phyloP scores from a whole-genome alignment of 129 eudicot genomes.

The Pulicaria dysenterica region DNA sequence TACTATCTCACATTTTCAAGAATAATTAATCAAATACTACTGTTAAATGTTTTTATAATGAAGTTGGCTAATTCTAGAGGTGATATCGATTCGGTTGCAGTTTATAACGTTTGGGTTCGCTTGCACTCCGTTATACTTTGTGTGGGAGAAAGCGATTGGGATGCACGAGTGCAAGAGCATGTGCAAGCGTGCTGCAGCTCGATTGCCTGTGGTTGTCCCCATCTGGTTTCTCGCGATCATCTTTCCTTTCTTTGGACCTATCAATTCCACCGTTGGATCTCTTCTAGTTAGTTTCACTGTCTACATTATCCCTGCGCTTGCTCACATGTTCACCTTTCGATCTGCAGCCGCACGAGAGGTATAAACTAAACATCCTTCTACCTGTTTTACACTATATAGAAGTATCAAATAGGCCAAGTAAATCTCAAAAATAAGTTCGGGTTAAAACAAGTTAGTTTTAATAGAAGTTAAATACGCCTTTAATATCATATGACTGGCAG shows the following conservation, averaged over 20 bases:
- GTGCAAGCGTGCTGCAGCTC: conserved; percentile 95
- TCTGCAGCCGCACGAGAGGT: conserved; percentile 96
- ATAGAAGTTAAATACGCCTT: too few relatives aligned
- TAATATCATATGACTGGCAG: neutral
- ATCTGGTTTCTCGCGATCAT: conserved; percentile 96
- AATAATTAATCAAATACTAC: too few relatives aligned
- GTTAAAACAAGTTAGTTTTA: neutral
- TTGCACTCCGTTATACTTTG: conserved; percentile 91
- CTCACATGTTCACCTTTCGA: conserved; percentile 84
- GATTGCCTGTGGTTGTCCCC: conserved; percentile 94
- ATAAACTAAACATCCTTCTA: neutral
- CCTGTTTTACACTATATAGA: neutral
- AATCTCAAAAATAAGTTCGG: neutral
- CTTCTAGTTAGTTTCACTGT: conserved; percentile 97
- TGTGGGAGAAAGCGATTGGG: conserved; percentile 98
- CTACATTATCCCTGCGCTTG: conserved; percentile 93
- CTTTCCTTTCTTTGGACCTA: conserved; percentile 99
- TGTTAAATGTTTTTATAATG: too few relatives aligned
- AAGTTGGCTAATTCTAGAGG: too few relatives aligned
- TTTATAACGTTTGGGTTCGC: conserved; percentile 97
- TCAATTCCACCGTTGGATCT: conserved; percentile 95
- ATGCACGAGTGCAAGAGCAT: conserved; percentile 96
- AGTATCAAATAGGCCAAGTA: neutral
- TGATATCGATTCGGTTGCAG: conserved; percentile 37
- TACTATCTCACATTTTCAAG: too few relatives aligned